Percentiles rank a stretch among this genome's conserved stretches.
phyloP scores from a whole-genome alignment of 805 yeast species.

The Candida hungchunana region DNA sequence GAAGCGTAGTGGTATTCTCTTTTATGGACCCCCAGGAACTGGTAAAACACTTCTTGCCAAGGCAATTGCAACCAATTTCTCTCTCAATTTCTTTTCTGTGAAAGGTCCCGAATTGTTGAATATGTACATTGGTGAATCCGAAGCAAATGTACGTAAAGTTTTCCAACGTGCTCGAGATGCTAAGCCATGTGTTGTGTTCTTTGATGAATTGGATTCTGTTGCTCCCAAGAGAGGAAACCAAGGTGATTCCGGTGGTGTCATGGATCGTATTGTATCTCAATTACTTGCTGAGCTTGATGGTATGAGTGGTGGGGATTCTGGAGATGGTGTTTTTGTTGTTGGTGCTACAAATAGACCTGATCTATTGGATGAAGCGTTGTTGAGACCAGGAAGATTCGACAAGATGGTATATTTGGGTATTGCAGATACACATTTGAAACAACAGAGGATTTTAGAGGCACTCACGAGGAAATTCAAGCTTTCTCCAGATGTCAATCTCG shows the following conservation, averaged over 20 bases:
- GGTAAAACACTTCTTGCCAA: slow-evolving; percentile 95
- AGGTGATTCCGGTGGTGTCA: slow-evolving; percentile 98
- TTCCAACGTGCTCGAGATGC: slow-evolving; percentile 96
- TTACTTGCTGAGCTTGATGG: slow-evolving; percentile 93
- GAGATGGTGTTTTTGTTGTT: slow-evolving; percentile 90
- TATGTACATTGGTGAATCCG: slow-evolving; percentile 98
- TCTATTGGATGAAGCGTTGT: slow-evolving; percentile 84
- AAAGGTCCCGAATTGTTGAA: slow-evolving; percentile 96
- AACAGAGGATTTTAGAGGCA: slow-evolving; percentile 79
- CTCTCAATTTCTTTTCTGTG: slow-evolving; percentile 90
- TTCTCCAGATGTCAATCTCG: slow-evolving; percentile 54
- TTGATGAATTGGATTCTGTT: slow-evolving; percentile 95
- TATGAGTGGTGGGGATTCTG: slow-evolving; percentile 76
- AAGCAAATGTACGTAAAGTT: slow-evolving; percentile 92
- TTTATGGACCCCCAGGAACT: slow-evolving; percentile 98
- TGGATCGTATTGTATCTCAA: slow-evolving; percentile 98
- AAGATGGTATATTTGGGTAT: slow-evolving; percentile 92
- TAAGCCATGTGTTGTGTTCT: slow-evolving; percentile 94
- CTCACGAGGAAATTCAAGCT: slow-evolving; percentile 78
- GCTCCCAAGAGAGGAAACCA: slow-evolving; percentile 98
- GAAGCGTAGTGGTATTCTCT: slow-evolving; percentile 88
- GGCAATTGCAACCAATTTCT: slow-evolving; percentile 94
- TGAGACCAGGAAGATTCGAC: slow-evolving; percentile 94
- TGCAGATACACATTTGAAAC: slow-evolving; percentile 86
- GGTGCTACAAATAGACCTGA: slow-evolving; percentile 99